These are phyloP conservation scores for Zizania palustris DNA, from an alignment of 202 grass and related monocot genomes.

Conservation along the genomic window DNA sequence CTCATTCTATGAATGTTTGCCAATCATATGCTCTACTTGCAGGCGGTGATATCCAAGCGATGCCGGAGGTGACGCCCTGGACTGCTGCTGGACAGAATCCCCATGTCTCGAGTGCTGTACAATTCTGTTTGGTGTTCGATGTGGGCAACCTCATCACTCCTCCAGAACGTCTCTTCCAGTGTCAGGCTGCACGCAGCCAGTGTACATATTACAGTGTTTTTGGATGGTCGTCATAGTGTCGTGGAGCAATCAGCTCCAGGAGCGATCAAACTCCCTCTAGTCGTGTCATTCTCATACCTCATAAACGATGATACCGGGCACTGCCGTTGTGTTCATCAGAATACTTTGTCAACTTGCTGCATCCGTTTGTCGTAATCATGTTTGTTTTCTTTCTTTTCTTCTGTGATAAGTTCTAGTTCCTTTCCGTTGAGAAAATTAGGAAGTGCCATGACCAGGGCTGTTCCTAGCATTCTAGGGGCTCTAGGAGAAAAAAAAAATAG, in stretches of 20 bases:
- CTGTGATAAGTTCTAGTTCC: neutral
- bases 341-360: neutral
- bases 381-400: neutral
- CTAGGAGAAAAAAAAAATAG: too few relatives aligned
- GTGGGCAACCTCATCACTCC: neutral
- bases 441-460: too few relatives aligned
- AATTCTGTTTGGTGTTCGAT: neutral
- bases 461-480: too few relatives aligned
- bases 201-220: slow-evolving; percentile 13
- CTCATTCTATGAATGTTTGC: too few relatives aligned
- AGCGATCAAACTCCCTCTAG: neutral
- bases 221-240: neutral
- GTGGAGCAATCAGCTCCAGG: neutral
- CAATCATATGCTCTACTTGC: too few relatives aligned
- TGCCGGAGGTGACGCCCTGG: too few relatives aligned
- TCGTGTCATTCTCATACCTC: neutral
- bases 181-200: neutral
- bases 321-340: neutral
- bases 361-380: neutral
- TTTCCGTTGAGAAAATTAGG: neutral
- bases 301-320: neutral
- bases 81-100: too few relatives aligned
- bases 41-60: too few relatives aligned
- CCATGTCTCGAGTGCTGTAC: neutral
- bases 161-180: neutral